These are phyloP conservation scores for Crucibulum laeve DNA, from an alignment of 768 basidiomycete genomes.

Conservation along the genomic window DNA sequence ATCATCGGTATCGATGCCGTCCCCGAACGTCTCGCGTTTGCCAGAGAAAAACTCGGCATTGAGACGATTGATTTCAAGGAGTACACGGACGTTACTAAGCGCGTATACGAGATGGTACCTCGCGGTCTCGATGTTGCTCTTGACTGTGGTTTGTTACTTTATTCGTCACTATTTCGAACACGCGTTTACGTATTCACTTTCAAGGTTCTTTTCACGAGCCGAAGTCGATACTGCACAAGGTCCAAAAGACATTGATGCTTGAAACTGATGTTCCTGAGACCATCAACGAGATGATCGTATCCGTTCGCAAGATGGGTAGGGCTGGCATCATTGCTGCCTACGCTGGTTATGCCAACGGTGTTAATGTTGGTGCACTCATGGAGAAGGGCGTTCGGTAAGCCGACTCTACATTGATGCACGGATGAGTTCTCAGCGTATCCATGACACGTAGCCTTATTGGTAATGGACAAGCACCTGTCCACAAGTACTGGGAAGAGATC, in stretches of 20 bases:
- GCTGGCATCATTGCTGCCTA: conserved; percentile 69
- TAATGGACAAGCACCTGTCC: conserved; percentile 73
- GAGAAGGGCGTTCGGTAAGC: conserved; percentile 62
- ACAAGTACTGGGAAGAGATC: conserved; percentile 70
- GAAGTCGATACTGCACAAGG: conserved; percentile 59
- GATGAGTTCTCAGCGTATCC: not conserved
- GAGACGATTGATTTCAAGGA: conserved; percentile 59
- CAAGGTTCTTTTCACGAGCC: conserved; percentile 67
- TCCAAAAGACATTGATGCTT: conserved; percentile 66
- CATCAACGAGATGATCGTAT: conserved; percentile 41
- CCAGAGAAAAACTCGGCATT: conserved; percentile 40
- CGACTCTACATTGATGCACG: not conserved
- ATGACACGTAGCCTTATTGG: conserved; percentile 46
- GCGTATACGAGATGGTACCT: conserved; percentile 55
- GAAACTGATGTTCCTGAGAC: conserved; percentile 75
- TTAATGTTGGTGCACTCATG: conserved; percentile 74
- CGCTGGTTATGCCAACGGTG: conserved; percentile 59
- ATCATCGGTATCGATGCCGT: conserved; percentile 71
- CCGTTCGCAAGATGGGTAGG: conserved; percentile 51
- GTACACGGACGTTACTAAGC: conserved; percentile 43
- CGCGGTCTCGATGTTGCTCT: conserved; percentile 62
- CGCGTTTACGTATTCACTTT: not conserved
- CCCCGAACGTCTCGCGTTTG: conserved; percentile 39
- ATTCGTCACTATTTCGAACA: not conserved
- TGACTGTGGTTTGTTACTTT: conserved; percentile 36